Evolutionary conservation across 306 rosid species (phyloP), one percentile per base, ranked within the genome.

Genomic region (Ammopiptanthus mongolicus): DNA sequence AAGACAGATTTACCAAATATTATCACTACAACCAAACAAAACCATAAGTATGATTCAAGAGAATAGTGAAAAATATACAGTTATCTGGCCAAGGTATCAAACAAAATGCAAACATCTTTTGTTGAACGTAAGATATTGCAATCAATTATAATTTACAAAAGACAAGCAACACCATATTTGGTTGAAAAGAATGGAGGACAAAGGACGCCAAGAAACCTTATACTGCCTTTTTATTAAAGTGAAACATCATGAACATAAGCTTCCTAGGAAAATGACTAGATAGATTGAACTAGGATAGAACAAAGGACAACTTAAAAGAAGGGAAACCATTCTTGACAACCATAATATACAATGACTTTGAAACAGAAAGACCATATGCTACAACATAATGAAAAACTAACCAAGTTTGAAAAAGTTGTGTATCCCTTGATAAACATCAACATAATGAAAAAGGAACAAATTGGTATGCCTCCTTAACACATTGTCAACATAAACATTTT

Each of bases 1-100:
- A 78, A 65, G 21, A 65, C 71, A 79, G 60, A 61, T 71, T 51
- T 31, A 69, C 47, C 39, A 52, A 55, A 75, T 61, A 33, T 15
- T 22, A 65, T 66, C 65, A 64, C 14, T 46, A 15, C 65, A 61
- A 71, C 41, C 64, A 63, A 79, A 50, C 5, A 58, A 69, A 23
- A 22, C 33, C 55, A 67, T 25, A 75, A 56, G 62, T 9, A 15
- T 73, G 23, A 52, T 28, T 58, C 42, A 46, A 48, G 55, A 14
- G 25, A 70, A 67, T 19, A 29, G 31, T 11, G 25, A 23, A 18
- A 51, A 34, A 33, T 5, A 6, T 53, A 17, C 0, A 51, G 17
- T 6, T 78, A 23, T 34, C 13, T 15, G 42, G 12, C 55, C n/a
- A 59, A 22, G 14, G 34, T 28, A 51, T 60, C 48, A 22, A n/a